Evolutionary conservation across 2,329 filamentous ascomycete species (phyloP), one percentile per base, ranked within the genome.

Genomic region (Pestalotiopsis sp.): DNA sequence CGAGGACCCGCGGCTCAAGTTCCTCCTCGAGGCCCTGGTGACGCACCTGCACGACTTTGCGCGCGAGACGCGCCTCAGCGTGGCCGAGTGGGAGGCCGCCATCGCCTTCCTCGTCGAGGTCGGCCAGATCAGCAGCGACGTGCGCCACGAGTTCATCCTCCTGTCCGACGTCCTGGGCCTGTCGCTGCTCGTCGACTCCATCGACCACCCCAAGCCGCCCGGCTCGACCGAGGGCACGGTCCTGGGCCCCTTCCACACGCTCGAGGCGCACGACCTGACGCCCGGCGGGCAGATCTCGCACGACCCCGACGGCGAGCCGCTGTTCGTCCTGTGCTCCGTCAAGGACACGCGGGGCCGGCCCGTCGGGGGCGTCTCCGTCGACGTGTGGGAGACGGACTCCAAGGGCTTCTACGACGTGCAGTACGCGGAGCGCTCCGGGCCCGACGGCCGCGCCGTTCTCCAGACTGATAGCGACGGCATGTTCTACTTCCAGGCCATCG

Each of bases 401-500:
- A 88, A 88, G 14, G 93, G 93, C 11, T 89, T 91, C 75, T 96
- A 96, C 77, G 93, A 96, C 76, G 92, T 95, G 70, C 93, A 96
- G 80, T 90, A 94, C 77, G 83, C 87, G 0, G 87, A 88, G 56
- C 84, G 90, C 59, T 79, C 85, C 7, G 86, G 83, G 1, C 91
- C 92, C 0, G 92, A 93, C 81, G 92, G 93, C 59, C 84, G 93
- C 57, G 92, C 91, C 68, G 85, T 95, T 68, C 86, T 94, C 83
- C 80, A 81, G 56, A 92, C 86, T 70, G 93, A 95, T 73, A 83
- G 86, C 0, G 83, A 94, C 49, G 95, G 95, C 0, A 76, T 85
- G 1, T 95, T 97, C 77, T 96, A 92, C 90, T 97, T 97, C 83
- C 91, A 90, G 75, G 93, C 91, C 0, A 93, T 97, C 76, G 90